Base-by-base conservation (phyloP, 2,329 filamentous ascomycete species). In the Sordariomycetes sp. region DNA sequence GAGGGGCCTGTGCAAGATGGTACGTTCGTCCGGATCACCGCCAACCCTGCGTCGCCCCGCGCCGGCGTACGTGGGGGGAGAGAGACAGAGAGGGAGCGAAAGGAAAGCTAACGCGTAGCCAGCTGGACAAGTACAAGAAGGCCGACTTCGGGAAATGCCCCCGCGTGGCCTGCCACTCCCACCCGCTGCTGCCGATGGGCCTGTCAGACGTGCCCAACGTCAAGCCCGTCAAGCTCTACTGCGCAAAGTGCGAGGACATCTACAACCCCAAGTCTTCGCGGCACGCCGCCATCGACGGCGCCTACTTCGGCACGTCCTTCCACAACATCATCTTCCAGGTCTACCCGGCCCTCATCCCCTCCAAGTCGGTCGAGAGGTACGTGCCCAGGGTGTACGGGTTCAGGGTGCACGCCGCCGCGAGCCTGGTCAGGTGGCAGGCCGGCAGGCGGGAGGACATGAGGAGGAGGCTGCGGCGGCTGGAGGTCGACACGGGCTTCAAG, bases 291-390 rank as follows among this genome's bases (percentile, higher is more conserved):
- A 95, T 98, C 51, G 92, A 98, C 56, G 92, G 92, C 42, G 92
- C 92, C 44, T 98, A 96, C 70, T 98, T 98, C 48, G 92, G 92
- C 47, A 88, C 90, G 31, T 94, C 86, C 3, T 98, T 98, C 70
- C 90, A 95, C 70, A 95, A 95, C 64, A 95, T 98, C 61, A 78
- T 98, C 42, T 96, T 98, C 68, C 92, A 98, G 59, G 92, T 98
- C 36, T 96, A 96, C 57, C 90, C 92, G 6, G 79, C 84, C 17
- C 72, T 98, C 47, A 78, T 93, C 33, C 92, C 92, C 4, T 68
- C 78, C 45, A 98, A 96, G 71, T 86, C 78, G 47, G 70, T 79
- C 42, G 79, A 86, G 43, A 77, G 92, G 45, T 95, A 96, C 61
- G 75, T 90, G 37, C 92, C 92, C 17, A 78, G 84, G 38, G 82